A percentile compares a stretch with the other conserved stretches of the same genome.
These are phyloP conservation scores for Mortierella claussenii DNA, from an alignment of 192 early-diverging fungal genomes.

Conservation along the genomic window DNA sequence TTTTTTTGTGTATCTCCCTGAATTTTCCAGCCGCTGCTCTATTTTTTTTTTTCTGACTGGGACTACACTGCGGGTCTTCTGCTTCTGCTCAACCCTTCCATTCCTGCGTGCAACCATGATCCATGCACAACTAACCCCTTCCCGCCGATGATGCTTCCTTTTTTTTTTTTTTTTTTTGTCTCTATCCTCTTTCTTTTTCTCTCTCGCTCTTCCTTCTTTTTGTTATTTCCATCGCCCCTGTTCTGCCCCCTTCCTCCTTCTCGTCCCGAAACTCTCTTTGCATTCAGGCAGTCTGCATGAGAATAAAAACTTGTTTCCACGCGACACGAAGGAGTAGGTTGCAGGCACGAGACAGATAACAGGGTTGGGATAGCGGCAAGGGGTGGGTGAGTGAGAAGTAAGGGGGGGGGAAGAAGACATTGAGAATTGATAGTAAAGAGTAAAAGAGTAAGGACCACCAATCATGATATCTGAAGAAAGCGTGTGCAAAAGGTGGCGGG, in stretches of 20 bases:
- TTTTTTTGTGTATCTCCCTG: neutral
- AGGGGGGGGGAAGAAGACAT: no score
- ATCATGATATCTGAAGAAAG: no score
- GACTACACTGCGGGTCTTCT: no score
- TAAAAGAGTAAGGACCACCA: no score
- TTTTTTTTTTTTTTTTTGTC: conserved; percentile 5
- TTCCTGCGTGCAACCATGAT: conserved; percentile 32
- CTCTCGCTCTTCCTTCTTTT: neutral
- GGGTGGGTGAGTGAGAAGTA: no score
- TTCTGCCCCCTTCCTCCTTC: neutral
- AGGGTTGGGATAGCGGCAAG: no score
- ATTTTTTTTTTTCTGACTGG: no score
- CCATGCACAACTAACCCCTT: neutral
- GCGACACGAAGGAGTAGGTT: no score
- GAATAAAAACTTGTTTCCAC: no score
- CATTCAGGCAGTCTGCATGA: no score
- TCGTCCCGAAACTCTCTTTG: conserved; percentile 2
- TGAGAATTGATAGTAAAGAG: no score
- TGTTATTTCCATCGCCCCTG: neutral
- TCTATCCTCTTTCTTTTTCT: neutral
- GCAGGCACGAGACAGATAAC: no score
- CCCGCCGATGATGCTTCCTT: neutral
- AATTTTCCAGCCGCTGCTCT: neutral
- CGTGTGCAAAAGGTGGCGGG: neutral
- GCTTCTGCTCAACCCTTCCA: neutral